Base-by-base conservation (phyloP, 305 asterid genomes). In the Fraxinus baroniana region DNA sequence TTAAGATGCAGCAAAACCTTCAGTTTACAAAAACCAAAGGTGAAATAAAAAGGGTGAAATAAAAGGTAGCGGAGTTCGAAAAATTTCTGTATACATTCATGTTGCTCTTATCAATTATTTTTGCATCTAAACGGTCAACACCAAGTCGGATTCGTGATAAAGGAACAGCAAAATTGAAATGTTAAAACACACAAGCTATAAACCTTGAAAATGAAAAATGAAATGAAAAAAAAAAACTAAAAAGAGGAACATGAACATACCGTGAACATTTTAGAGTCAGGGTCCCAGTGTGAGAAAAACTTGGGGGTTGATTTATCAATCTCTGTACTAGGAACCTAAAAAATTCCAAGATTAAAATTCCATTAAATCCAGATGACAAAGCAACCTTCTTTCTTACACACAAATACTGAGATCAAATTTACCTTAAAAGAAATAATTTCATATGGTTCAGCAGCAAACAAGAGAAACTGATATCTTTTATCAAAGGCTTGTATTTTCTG, bases 281-380 rank as follows among this genome's bases (percentile, higher is more conserved):
- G 97, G 88, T 93, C 98, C 99, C 98, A 96, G 82, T 94, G 98
- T 44, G 99, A 93, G 89, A 96, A 96, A 91, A 96, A 96, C 84
- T 96, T 96, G 76, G 99, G 98, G 74, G 99, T 94, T 78, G 99
- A 90, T 86, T 96, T 96, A 86, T 96, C 99, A 24, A 96, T 90
- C 91, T 96, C 99, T 17, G 86, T 91, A 86, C 99, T 94, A 35
- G 99, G 99, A 86, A 96, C 99, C 98, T 96, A 81, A 78, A 79
- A 84, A 72, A 32, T 72, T 33, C 49, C 26, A 49, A 74, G 5
- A 62, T 55, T 9, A 18, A 49, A 82, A 80, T 33, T 78, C 36
- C 32, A 64, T 49, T 71, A 13, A 83, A 30, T 20, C 22, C 10
- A 22, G 46, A 76, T 39, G 55, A 77, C 18, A 74, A 26, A 2